Base-by-base conservation (phyloP, 1,139 yeast species). In the Casaregolazyma suthepensis region DNA sequence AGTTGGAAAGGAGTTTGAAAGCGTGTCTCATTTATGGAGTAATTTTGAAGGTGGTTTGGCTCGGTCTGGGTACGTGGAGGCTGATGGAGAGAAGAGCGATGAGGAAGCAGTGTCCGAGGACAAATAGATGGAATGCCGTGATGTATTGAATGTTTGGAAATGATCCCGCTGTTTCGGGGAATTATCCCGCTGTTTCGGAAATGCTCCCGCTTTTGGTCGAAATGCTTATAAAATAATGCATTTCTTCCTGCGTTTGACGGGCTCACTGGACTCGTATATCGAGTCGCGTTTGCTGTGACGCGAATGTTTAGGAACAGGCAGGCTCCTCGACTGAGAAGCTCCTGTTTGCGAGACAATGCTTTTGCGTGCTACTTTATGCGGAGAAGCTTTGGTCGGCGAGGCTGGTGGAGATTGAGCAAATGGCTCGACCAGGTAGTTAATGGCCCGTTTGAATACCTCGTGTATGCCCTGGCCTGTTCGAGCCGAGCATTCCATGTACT, bases 401-500 rank as follows among this genome's bases (percentile, higher is more conserved):
- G 23, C 13, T 15, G 26, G 40, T 22, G 20, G 22, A 26, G 22
- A 18, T 35, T 26, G 18, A n/a, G 12, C 45, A 61, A 31, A 58
- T 35, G 40, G 40, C 17, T 35, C 40, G 20, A 62, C 38, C 31
- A 64, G 64, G 40, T 61, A 53, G 2, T 62, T 53, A 17, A 63
- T 62, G 22, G 71, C 67, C 15, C 66, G 59, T 57, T 86, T 79
- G 67, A 90, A 90, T 5, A 88, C 83, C 37, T 81, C 80, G 48
- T 75, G 73, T 17, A 89, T 80, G 55, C 89, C 87, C 57, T 77
- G 76, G 76, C 82, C 81, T 31, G 78, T 73, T 61, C 83, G 85
- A 13, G 98, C 98, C n/a, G 97, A 89, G 73, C 98, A 91, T 73
- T 91, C 98, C 51, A 90, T 96, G 71, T 93, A 93, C 71, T 91